These are phyloP conservation scores for Boeremia lycopersici DNA, from an alignment of 2,329 filamentous ascomycete genomes.

Conservation along the genomic window DNA sequence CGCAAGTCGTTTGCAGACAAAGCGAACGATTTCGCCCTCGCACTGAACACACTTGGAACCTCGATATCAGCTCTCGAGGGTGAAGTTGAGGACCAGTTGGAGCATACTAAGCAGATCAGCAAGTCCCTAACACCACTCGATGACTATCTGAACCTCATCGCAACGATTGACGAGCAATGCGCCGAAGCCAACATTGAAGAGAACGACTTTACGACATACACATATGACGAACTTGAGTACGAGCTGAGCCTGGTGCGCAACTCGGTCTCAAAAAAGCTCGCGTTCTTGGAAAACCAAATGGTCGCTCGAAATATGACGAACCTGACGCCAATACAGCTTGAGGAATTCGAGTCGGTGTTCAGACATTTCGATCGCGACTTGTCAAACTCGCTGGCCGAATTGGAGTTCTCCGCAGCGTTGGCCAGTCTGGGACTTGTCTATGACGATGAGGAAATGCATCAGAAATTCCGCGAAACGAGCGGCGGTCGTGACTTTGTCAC, in stretches of 20 bases:
- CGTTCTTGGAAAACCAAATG: constrained; percentile 97
- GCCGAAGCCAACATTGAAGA: constrained; percentile 98
- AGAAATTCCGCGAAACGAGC: constrained; percentile 89
- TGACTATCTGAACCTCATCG: constrained; percentile 86
- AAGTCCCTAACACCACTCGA: constrained; percentile 89
- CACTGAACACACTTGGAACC: constrained; percentile 90
- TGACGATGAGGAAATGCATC: constrained; percentile 97
- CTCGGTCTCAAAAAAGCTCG: constrained; percentile 93
- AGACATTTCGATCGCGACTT: constrained; percentile 95
- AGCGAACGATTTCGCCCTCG: constrained; percentile 95
- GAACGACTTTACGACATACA: constrained; percentile 99
- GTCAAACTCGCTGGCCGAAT: constrained; percentile 85
- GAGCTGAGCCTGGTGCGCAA: constrained; percentile 90
- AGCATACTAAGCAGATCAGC: constrained; percentile 83
- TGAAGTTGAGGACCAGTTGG: constrained; percentile 91
- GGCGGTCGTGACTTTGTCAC: constrained; percentile 79
- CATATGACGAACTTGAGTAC: constrained; percentile 93
- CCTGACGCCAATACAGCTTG: constrained; percentile 93
- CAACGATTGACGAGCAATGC: constrained; percentile 83
- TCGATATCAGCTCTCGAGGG: constrained; percentile 97
- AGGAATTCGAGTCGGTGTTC: constrained; percentile 98
- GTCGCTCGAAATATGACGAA: constrained; percentile 99
- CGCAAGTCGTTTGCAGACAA: constrained; percentile 95
- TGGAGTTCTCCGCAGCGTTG: constrained; percentile 94
- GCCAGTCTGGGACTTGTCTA: constrained; percentile 96